Conservation (phyloP, 228 moss, liverwort and hornwort genomes). For the Sphagnum magellanicum region DNA sequence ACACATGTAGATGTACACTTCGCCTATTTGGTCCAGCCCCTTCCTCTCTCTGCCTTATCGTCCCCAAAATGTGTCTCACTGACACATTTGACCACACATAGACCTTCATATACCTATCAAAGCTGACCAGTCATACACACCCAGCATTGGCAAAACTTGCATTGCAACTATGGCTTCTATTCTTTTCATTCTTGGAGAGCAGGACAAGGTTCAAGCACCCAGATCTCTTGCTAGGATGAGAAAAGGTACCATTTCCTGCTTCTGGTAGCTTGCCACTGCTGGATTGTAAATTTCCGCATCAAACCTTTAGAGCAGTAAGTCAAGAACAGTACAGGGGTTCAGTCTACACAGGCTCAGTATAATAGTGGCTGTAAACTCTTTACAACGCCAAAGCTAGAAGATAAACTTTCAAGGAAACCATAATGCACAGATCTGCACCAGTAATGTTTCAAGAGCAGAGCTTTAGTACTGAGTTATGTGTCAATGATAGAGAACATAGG, state of each 20-base stretch:
- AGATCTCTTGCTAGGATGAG: slow-evolving; percentile 59
- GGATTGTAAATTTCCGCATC: slow-evolving; percentile 30
- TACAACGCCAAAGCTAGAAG: too few relatives aligned
- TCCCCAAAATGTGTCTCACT: not conserved
- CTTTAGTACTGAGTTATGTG: not conserved
- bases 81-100: not conserved
- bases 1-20: not conserved
- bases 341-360: not conserved
- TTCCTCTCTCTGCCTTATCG: not conserved
- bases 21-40: too few relatives aligned
- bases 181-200: slow-evolving; percentile 61
- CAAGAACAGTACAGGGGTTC: not conserved
- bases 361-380: too few relatives aligned
- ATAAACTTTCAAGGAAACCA: too few relatives aligned
- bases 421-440: not conserved
- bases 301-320: slow-evolving; percentile 21
- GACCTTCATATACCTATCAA: slow-evolving; percentile 42
- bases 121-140: slow-evolving; percentile 47
- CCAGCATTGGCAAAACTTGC: slow-evolving; percentile 32
- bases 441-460: not conserved
- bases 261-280: slow-evolving; percentile 21
- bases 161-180: slow-evolving; percentile 45
- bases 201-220: slow-evolving; percentile 60
- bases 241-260: slow-evolving; percentile 68
- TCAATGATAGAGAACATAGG: slow-evolving; percentile 1